Percentiles rank a stretch among this genome's conserved stretches.
Conservation (phyloP, 1,284 basidiomycete species). For the Naganishia cerealis region DNA sequence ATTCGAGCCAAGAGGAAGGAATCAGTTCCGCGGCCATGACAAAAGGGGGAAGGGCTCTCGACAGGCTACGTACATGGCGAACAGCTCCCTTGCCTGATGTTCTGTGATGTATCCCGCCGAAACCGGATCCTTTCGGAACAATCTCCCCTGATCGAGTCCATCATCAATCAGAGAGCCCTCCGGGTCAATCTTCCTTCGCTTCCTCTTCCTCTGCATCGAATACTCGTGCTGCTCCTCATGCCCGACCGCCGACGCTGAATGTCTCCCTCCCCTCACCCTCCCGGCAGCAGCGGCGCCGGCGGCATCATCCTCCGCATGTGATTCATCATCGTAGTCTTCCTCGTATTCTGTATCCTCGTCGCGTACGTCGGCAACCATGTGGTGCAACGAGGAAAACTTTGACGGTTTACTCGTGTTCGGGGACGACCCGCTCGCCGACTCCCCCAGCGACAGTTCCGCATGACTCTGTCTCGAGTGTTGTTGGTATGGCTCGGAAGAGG, state of each 20-base stretch:
- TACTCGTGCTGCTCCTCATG: not conserved
- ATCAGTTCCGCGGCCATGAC: not conserved
- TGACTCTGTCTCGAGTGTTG: not conserved
- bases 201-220: slow-evolving; percentile 2
- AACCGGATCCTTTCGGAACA: slow-evolving; percentile 40
- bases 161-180: not conserved
- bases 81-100: slow-evolving; percentile 41
- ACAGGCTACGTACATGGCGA: slow-evolving; percentile 38
- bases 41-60: not conserved
- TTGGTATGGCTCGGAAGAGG: not conserved
- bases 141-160: not conserved
- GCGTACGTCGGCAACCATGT: slow-evolving; percentile 16
- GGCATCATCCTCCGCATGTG: slow-evolving; percentile 2
- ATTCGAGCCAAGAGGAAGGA: not conserved
- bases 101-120: slow-evolving; percentile 39
- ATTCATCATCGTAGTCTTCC: not conserved
- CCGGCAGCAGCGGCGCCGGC: too few species aligned
- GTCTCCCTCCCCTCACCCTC: not conserved
- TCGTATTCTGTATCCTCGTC: slow-evolving; percentile 10
- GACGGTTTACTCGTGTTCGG: slow-evolving; percentile 2
- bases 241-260: not conserved
- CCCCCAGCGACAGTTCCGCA: not conserved
- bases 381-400: slow-evolving; percentile 28
- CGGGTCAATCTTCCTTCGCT: slow-evolving; percentile 11
- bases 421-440: not conserved